phyloP scores from a whole-genome alignment of 2,329 filamentous ascomycete species.

The Sphaerostilbella broomeana region DNA sequence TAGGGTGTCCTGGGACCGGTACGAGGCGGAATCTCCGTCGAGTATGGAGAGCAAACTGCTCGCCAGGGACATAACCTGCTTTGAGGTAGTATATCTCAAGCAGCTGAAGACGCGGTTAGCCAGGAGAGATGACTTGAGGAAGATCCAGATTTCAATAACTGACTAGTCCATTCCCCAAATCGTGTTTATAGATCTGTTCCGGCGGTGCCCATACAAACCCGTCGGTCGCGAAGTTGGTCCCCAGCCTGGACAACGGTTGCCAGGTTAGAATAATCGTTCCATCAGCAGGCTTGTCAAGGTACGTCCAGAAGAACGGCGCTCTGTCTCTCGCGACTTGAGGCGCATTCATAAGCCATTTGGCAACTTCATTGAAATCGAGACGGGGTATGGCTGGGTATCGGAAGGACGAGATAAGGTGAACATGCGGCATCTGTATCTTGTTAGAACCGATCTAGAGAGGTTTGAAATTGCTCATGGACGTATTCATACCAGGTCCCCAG shows the following conservation, averaged over 20 bases:
- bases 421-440: slow-evolving; percentile 64
- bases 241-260: slow-evolving; percentile 70
- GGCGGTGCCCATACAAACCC: slow-evolving; percentile 85
- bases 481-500: slow-evolving; percentile 38
- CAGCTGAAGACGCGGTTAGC: slow-evolving; percentile 45
- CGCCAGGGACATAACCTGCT: slow-evolving; percentile 70
- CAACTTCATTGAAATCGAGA: slow-evolving; percentile 68
- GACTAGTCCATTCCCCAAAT: slow-evolving; percentile 57
- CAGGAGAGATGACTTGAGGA: too few species aligned
- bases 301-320: slow-evolving; percentile 89
- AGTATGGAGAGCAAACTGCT: slow-evolving; percentile 68
- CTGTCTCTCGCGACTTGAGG: slow-evolving; percentile 79
- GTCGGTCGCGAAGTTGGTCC: slow-evolving; percentile 76
- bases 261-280: slow-evolving; percentile 80
- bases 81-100: slow-evolving; percentile 86
- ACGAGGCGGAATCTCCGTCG: slow-evolving; percentile 81
- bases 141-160: slow-evolving; percentile 25
- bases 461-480: too few species aligned
- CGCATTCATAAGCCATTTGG: slow-evolving; percentile 75
- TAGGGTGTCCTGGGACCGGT: slow-evolving; percentile 62
- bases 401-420: slow-evolving; percentile 81
- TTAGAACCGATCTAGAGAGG: too few species aligned
- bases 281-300: slow-evolving; percentile 74
- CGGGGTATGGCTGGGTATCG: slow-evolving; percentile 69
- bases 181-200: slow-evolving; percentile 70